phyloP scores from a whole-genome alignment of 2,329 filamentous ascomycete genomes.

The Neospermospora avenae region DNA sequence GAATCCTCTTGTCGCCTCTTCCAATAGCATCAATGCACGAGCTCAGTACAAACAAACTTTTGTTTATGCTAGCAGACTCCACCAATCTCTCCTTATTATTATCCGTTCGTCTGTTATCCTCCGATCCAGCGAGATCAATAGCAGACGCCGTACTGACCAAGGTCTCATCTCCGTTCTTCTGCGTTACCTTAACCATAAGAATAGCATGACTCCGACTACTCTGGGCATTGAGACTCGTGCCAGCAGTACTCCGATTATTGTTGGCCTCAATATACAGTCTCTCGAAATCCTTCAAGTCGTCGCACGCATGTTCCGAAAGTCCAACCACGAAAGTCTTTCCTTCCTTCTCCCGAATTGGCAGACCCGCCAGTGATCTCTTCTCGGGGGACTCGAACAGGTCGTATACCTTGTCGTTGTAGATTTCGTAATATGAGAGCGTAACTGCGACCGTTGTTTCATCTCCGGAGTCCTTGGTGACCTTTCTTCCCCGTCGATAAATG shows the following conservation, averaged over 20 bases:
- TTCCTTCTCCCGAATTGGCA: slow-evolving; percentile 80
- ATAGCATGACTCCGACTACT: slow-evolving; percentile 89
- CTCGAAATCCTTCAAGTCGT: slow-evolving; percentile 86
- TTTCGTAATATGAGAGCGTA: slow-evolving; percentile 87
- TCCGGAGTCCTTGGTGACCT: slow-evolving; percentile 74
- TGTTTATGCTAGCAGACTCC: slow-evolving; percentile 98
- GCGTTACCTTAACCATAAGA: slow-evolving; percentile 81
- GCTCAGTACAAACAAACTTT: slow-evolving; percentile 89
- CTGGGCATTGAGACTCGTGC: slow-evolving; percentile 89
- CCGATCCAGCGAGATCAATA: slow-evolving; percentile 92
- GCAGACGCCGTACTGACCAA: slow-evolving; percentile 83
- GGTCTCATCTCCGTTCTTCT: slow-evolving; percentile 65
- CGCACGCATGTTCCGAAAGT: slow-evolving; percentile 76
- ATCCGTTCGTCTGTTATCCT: slow-evolving; percentile 91
- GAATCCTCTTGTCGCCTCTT: slow-evolving; percentile 70
- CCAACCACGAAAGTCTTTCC: slow-evolving; percentile 87
- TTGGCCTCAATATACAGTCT: slow-evolving; percentile 87
- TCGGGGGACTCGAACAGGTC: slow-evolving; percentile 86
- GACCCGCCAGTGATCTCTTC: slow-evolving; percentile 69
- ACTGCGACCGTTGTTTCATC: slow-evolving; percentile 71
- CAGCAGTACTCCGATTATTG: slow-evolving; percentile 81
- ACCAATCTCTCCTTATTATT: slow-evolving; percentile 89
- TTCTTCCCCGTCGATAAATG: slow-evolving; percentile 81
- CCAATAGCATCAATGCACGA: slow-evolving; percentile 96
- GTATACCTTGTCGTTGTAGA: slow-evolving; percentile 94